Conservation (phyloP, 2,329 filamentous ascomycete species). For the Calonectria pteridis region DNA sequence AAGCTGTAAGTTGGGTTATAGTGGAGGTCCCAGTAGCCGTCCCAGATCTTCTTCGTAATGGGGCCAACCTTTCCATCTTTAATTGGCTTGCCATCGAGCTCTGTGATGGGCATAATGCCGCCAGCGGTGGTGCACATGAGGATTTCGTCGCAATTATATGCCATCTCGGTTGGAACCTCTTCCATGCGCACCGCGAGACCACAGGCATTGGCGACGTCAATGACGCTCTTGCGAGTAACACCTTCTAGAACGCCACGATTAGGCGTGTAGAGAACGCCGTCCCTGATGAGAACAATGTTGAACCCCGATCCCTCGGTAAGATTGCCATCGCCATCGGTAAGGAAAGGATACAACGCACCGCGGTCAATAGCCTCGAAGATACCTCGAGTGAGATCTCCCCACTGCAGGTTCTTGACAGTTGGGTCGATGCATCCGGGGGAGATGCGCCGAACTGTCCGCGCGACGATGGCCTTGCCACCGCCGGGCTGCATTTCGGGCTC, state of each 20-base stretch:
- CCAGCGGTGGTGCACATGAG: slow-evolving; percentile 67
- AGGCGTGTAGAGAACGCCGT: slow-evolving; percentile 58
- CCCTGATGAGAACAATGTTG: slow-evolving; percentile 61
- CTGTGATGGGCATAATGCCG: slow-evolving; percentile 65
- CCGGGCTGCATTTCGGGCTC: slow-evolving; percentile 55
- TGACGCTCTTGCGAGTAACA: slow-evolving; percentile 61
- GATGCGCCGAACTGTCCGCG: slow-evolving; percentile 58
- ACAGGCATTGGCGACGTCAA: slow-evolving; percentile 54
- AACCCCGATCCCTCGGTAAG: slow-evolving; percentile 64
- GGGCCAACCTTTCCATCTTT: slow-evolving; percentile 57
- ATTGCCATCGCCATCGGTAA: slow-evolving; percentile 63
- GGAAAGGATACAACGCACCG: slow-evolving; percentile 60
- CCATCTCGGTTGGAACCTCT: slow-evolving; percentile 55
- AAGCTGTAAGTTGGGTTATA: slow-evolving; percentile 54
- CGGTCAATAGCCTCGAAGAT: slow-evolving; percentile 62
- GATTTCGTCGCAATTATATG: slow-evolving; percentile 60
- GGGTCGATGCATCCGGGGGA: slow-evolving; percentile 63
- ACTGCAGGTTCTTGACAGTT: slow-evolving; percentile 65
- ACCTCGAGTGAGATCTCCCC: slow-evolving; percentile 61
- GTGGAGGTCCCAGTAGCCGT: slow-evolving; percentile 64
- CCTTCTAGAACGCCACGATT: slow-evolving; percentile 62
- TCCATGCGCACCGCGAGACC: slow-evolving; percentile 54
- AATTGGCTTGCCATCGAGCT: slow-evolving; percentile 57
- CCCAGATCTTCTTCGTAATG: slow-evolving; percentile 62
- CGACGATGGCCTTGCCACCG: slow-evolving; percentile 58